Percentiles rank a stretch among this genome's conserved stretches.
Evolutionary conservation across 2,329 filamentous ascomycete genomes (phyloP).

Genomic region (Apiospora rasikravindrae): DNA sequence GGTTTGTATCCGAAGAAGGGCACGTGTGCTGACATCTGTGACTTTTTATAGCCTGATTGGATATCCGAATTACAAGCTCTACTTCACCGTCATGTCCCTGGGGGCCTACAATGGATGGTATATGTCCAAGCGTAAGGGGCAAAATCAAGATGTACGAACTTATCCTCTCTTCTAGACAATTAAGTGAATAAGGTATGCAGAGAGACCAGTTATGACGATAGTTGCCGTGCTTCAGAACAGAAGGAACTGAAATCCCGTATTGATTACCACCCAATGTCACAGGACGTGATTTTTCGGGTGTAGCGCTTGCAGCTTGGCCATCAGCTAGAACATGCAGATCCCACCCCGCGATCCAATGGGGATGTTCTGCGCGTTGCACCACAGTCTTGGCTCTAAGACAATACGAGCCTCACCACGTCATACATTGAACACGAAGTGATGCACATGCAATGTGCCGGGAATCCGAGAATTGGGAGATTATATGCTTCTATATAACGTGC

Average conservation of each 20-base stretch:
- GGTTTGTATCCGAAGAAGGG: neutral
- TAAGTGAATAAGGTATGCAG: too few relatives aligned
- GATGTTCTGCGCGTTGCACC: neutral
- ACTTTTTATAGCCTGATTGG: neutral
- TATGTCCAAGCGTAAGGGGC: neutral
- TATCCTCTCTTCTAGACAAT: neutral
- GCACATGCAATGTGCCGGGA: neutral
- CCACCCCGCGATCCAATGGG: neutral
- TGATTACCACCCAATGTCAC: neutral
- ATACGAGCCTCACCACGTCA: conserved; percentile 15
- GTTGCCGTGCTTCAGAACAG: neutral
- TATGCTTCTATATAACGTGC: neutral
- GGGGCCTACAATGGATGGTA: neutral
- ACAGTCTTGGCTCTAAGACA: conserved; percentile 3
- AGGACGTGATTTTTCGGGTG: neutral
- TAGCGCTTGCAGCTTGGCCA: conserved; percentile 10
- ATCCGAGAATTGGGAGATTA: neutral
- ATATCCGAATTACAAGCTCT: neutral
- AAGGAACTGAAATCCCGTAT: neutral
- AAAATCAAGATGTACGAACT: neutral
- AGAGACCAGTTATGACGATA: neutral
- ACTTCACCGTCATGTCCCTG: neutral
- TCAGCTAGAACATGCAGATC: neutral
- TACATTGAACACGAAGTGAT: neutral
- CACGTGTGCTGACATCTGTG: neutral